Conservation (phyloP, 1,139 yeast species). For the Sugiyamaella paludigena region DNA sequence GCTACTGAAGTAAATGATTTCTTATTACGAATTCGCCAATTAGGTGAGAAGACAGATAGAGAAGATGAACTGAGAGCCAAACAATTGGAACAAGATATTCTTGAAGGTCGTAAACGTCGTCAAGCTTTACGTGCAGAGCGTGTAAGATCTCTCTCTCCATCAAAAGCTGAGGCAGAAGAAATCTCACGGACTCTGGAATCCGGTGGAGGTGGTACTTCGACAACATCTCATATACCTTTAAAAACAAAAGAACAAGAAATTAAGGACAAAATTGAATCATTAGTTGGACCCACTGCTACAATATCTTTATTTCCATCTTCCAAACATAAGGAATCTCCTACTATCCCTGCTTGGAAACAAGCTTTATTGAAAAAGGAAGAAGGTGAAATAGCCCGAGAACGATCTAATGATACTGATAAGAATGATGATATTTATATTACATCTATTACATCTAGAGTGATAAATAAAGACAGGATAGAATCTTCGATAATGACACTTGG, state of each 20-base stretch:
- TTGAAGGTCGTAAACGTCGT: conserved; percentile 35
- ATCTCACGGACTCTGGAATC: background rate
- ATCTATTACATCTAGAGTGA: too few species aligned
- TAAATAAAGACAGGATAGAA: background rate
- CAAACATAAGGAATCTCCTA: conserved; percentile 7
- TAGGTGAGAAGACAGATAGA: conserved; percentile 37
- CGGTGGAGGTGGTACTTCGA: background rate
- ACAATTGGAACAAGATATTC: conserved; percentile 37
- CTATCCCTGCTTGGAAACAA: conserved; percentile 11
- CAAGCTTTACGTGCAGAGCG: conserved; percentile 33
- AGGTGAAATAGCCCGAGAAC: background rate
- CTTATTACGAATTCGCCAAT: conserved; percentile 36
- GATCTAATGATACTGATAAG: background rate
- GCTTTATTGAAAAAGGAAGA: conserved; percentile 4
- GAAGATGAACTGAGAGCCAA: conserved; percentile 40
- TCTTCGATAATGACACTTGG: too few species aligned
- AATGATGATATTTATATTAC: too few species aligned
- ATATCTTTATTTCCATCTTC: conserved; percentile 8
- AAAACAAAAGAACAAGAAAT: conserved; percentile 25
- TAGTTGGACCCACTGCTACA: conserved; percentile 24
- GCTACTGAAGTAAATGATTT: conserved; percentile 38
- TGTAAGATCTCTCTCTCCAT: conserved; percentile 25
- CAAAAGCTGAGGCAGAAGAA: conserved; percentile 19
- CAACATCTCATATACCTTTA: background rate
- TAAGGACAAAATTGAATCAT: conserved; percentile 23